A percentile compares a stretch with the other conserved stretches of the same genome.
Evolutionary conservation across 805 yeast species (phyloP).

Genomic region (Starmerella apicola): DNA sequence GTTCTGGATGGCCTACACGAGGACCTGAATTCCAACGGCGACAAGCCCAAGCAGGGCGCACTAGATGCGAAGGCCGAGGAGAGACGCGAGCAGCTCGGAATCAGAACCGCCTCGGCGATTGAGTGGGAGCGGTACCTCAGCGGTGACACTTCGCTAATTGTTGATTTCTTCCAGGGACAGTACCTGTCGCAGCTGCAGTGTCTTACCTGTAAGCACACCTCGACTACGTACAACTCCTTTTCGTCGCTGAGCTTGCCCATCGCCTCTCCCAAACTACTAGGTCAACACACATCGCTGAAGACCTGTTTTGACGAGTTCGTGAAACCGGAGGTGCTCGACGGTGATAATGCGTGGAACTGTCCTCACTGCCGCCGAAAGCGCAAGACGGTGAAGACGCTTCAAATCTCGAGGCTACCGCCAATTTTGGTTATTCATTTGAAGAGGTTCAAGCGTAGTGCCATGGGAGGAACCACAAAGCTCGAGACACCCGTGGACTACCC

Average conservation of each 20-base stretch:
- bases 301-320: slow-evolving; percentile 71
- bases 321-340: slow-evolving; percentile 58
- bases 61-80: slow-evolving; percentile 61
- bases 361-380: slow-evolving; percentile 56
- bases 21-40: slow-evolving; percentile 60
- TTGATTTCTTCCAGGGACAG: slow-evolving; percentile 81
- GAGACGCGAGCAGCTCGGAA: slow-evolving; percentile 56
- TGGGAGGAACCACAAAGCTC: slow-evolving; percentile 35
- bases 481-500: slow-evolving; percentile 63
- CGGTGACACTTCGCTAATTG: slow-evolving; percentile 66
- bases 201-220: slow-evolving; percentile 55
- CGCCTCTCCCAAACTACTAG: slow-evolving; percentile 17
- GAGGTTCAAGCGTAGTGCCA: slow-evolving; percentile 44
- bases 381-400: slow-evolving; percentile 53
- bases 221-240: slow-evolving; percentile 78
- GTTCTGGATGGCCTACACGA: slow-evolving; percentile 69
- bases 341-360: slow-evolving; percentile 76
- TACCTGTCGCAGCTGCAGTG: slow-evolving; percentile 69
- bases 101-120: slow-evolving; percentile 69
- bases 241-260: slow-evolving; percentile 71
- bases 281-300: slow-evolving; percentile 31
- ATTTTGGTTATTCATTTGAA: slow-evolving; percentile 74
- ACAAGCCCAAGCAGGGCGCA: slow-evolving; percentile 40
- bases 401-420: slow-evolving; percentile 66
- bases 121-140: slow-evolving; percentile 86